A percentile compares a stretch with the other conserved stretches of the same genome.
Conservation (phyloP, 441 rosid genomes). For the Pelargonium australe region DNA sequence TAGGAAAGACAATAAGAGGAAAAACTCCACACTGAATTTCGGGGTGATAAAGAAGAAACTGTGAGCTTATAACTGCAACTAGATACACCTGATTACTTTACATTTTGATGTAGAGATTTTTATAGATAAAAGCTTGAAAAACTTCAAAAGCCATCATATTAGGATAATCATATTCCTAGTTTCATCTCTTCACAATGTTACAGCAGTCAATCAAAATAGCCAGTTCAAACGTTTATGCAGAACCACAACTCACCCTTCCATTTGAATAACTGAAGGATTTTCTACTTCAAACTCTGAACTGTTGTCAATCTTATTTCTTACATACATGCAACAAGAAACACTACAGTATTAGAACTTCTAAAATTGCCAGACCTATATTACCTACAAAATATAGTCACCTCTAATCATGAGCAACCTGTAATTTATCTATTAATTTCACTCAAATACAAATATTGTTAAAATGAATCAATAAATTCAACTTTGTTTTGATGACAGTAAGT, state of each 20-base stretch:
- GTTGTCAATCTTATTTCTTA: too few relatives aligned
- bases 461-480: neutral
- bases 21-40: neutral
- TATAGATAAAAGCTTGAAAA: too few relatives aligned
- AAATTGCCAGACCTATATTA: too few relatives aligned
- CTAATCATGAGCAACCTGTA: too few relatives aligned
- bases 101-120: too few relatives aligned
- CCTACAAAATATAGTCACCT: too few relatives aligned
- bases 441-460: neutral
- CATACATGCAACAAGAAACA: too few relatives aligned
- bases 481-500: neutral
- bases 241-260: neutral
- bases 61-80: neutral
- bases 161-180: neutral
- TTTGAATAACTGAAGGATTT: neutral
- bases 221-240: neutral
- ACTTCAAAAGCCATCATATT: neutral
- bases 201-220: neutral
- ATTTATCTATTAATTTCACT: neutral
- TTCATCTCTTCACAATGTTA: neutral
- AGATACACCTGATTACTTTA: neutral
- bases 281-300: too few relatives aligned
- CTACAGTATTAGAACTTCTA: too few relatives aligned
- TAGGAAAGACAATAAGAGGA: neutral
- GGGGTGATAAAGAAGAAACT: neutral